Conservation (phyloP, 2,329 filamentous ascomycete genomes). For the Pseudogymnoascus destructans region DNA sequence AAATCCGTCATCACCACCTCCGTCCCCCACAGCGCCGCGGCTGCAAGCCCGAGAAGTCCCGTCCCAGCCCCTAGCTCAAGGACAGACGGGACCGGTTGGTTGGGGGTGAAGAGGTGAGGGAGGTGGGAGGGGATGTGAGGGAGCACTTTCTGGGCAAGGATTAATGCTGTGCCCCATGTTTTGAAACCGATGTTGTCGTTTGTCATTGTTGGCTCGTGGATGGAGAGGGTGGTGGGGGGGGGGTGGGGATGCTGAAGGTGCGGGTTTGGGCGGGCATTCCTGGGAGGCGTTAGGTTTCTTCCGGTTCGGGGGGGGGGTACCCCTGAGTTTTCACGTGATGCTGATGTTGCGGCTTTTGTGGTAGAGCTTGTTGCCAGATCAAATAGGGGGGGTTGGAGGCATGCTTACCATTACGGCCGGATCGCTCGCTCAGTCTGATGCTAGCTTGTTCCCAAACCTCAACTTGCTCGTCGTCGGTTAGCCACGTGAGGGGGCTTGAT, state of each 20-base stretch:
- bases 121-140: conserved; percentile 24
- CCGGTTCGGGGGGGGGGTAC: not conserved
- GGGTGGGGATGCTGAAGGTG: conserved; percentile 42
- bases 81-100: conserved; percentile 23
- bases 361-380: conserved; percentile 13
- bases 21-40: conserved; percentile 56
- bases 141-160: conserved; percentile 54
- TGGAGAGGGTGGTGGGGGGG: conserved; percentile 47
- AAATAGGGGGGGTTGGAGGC: not conserved
- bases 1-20: conserved; percentile 70
- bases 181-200: conserved; percentile 84
- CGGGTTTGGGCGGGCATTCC: conserved; percentile 52
- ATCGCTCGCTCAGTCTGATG: conserved; percentile 68
- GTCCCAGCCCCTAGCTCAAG: conserved; percentile 86
- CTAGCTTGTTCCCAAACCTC: conserved; percentile 76
- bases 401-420: conserved; percentile 53
- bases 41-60: conserved; percentile 77
- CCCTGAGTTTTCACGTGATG: not conserved
- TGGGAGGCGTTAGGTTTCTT: conserved; percentile 15
- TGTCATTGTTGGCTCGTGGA: conserved; percentile 78
- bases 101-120: conserved; percentile 25
- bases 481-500: conserved; percentile 54
- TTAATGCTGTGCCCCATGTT: conserved; percentile 86
- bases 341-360: not conserved
- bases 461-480: conserved; percentile 38